Conservation (phyloP, 495 filamentous ascomycete species). For the Neurospora tetrasperma region DNA sequence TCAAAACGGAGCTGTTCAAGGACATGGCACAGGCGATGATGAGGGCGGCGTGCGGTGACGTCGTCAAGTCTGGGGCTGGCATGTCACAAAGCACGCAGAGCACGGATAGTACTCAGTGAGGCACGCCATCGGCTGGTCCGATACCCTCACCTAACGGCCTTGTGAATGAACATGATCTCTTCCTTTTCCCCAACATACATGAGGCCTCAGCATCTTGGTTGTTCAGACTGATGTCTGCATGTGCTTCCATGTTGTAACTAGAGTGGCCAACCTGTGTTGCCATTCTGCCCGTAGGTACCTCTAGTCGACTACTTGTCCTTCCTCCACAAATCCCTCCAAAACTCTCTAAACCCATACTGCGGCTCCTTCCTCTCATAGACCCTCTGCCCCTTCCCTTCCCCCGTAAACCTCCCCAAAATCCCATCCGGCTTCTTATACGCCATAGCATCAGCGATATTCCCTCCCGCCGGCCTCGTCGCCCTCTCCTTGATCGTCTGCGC, state of each 20-base stretch:
- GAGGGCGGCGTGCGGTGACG: neutral
- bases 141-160: neutral
- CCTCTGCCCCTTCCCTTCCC: slow-evolving; percentile 38
- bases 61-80: neutral
- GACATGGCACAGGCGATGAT: slow-evolving; percentile 9
- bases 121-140: neutral
- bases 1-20: slow-evolving; percentile 3
- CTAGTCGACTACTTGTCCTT: neutral
- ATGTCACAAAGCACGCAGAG: neutral
- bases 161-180: neutral
- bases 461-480: slow-evolving; percentile 39
- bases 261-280: neutral
- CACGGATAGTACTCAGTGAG: neutral
- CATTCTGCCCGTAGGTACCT: no score
- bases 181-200: no score
- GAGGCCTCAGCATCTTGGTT: no score
- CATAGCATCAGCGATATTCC: slow-evolving; percentile 23
- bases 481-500: slow-evolving; percentile 60
- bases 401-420: slow-evolving; percentile 33
- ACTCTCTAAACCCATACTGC: slow-evolving; percentile 76
- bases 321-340: slow-evolving; percentile 71
- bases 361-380: slow-evolving; percentile 64
- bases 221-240: no score
- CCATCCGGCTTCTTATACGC: slow-evolving; percentile 11
- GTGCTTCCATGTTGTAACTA: neutral